Evolutionary conservation across 2,329 filamentous ascomycete species (phyloP).

Genomic region (Didymella keratinophila): DNA sequence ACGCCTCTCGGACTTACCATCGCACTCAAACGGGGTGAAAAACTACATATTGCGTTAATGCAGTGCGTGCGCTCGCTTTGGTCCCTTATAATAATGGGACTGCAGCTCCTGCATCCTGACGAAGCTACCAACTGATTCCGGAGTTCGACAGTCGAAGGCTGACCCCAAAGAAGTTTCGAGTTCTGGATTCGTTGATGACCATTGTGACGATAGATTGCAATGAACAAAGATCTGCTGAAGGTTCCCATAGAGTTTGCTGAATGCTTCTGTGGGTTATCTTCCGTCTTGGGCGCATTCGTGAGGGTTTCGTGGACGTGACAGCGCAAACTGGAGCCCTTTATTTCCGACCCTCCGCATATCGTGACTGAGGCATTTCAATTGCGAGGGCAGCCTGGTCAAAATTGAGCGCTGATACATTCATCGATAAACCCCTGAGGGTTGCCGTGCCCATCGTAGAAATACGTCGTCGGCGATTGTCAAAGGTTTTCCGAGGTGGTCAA

Average conservation of each 20-base stretch:
- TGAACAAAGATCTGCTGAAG: not conserved
- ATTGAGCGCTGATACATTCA: not conserved
- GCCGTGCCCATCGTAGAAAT: not conserved
- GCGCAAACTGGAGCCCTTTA: not conserved
- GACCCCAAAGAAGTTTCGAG: not conserved
- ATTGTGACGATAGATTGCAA: not conserved
- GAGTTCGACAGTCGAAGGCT: not conserved
- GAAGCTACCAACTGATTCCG: not conserved
- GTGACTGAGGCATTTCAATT: not conserved
- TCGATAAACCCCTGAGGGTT: not conserved
- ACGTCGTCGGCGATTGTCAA: not conserved
- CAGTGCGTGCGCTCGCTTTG: not conserved
- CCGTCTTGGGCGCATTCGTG: not conserved
- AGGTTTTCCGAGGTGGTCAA: not conserved
- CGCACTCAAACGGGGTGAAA: not conserved
- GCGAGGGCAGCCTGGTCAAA: too few relatives aligned
- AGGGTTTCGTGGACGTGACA: not conserved
- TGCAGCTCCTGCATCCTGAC: not conserved
- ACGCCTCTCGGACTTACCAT: not conserved
- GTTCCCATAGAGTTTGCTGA: not conserved
- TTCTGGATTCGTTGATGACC: not conserved
- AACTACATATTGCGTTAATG: not conserved
- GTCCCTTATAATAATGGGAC: not conserved
- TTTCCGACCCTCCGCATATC: not conserved
- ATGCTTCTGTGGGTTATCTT: not conserved